phyloP scores from a whole-genome alignment of 768 basidiomycete species.

The Suillus fuscotomentosus region DNA sequence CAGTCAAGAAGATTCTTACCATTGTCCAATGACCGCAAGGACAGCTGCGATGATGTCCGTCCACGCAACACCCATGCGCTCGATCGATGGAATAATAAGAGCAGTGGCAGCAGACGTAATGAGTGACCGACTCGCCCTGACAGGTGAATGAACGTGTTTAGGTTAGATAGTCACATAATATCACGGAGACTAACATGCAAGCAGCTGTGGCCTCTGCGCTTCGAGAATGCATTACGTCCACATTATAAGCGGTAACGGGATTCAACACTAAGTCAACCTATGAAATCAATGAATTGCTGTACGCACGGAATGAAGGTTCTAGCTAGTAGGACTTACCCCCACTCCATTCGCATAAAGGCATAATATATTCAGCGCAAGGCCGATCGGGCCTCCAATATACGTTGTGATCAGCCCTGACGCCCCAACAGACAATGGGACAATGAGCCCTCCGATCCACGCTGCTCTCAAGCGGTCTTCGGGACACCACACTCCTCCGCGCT shows the following conservation, averaged over 20 bases:
- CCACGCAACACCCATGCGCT: slow-evolving; percentile 42
- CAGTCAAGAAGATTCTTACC: slow-evolving; percentile 32
- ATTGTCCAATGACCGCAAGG: slow-evolving; percentile 45
- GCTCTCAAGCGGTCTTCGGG: slow-evolving; percentile 63
- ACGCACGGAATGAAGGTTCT: not conserved
- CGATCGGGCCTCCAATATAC: slow-evolving; percentile 44
- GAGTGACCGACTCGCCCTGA: slow-evolving; percentile 47
- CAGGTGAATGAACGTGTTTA: not conserved
- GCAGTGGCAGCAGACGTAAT: slow-evolving; percentile 42
- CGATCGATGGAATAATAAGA: slow-evolving; percentile 50
- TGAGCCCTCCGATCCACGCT: slow-evolving; percentile 39
- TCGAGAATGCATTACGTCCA: slow-evolving; percentile 55
- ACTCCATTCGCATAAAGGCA: slow-evolving; percentile 58
- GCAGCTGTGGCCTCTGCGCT: slow-evolving; percentile 46
- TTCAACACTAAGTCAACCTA: slow-evolving; percentile 54
- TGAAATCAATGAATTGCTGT: not conserved
- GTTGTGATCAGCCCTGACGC: slow-evolving; percentile 44
- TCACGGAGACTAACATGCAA: slow-evolving; percentile 36
- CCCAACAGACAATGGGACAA: slow-evolving; percentile 50
- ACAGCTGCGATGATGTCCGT: slow-evolving; percentile 45
- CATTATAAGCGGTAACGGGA: slow-evolving; percentile 50
- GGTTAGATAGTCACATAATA: not conserved
- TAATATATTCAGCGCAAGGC: slow-evolving; percentile 45
- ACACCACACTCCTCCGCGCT: slow-evolving; percentile 52
- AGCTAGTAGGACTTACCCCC: slow-evolving; percentile 39